Evolutionary conservation across 1,284 basidiomycete genomes (phyloP), one percentile per base, ranked within the genome.

Genomic region (Meira miltonrushii): DNA sequence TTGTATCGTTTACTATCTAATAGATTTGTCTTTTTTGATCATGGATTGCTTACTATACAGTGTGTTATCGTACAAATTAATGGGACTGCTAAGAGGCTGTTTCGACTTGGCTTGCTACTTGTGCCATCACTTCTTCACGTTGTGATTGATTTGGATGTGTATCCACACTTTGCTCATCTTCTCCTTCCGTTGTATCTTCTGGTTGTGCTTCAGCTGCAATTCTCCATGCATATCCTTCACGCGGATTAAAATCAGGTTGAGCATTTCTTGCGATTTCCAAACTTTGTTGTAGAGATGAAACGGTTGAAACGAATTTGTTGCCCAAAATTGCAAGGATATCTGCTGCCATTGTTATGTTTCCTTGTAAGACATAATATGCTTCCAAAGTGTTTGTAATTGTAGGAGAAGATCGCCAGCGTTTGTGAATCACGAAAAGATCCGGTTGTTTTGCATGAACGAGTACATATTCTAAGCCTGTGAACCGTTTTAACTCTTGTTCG

Each of bases 281-380:
- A 0, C 66, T 65, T 0, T 58, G 52, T 28, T 57, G 57, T 13
- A 75, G 59, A 15, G 66, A 69, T 17, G 63, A 57, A 0, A 75
- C 58, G 12, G 71, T 65, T 1, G 71, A 70, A 54, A 74, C 71
- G 38, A 75, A 44, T 2, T 71, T 53, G 4, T 64, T 65, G 0
- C 71, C 66, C 1, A 76, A 53, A 33, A 76, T 58, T 1, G 62
- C 66, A 49, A 73, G 72, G 50, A 76, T 46, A 23, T 76, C 74
- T 3, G 74, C 72, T 15, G 72, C 72, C 54, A 74, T 72, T 17
- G 70, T 70, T 38, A 74, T 68, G 21, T 65, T 66, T 37, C 69
- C 74, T 49, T 70, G 67, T 49, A 72, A 46, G n/a, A 76, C 55
- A 44, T 74, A 76, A 65, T 73, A 76, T 1, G 67, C 64, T 1